A percentile compares a stretch with the other conserved stretches of the same genome.
Conservation (phyloP, 2,329 filamentous ascomycete genomes). For the Talaromyces sp. region DNA sequence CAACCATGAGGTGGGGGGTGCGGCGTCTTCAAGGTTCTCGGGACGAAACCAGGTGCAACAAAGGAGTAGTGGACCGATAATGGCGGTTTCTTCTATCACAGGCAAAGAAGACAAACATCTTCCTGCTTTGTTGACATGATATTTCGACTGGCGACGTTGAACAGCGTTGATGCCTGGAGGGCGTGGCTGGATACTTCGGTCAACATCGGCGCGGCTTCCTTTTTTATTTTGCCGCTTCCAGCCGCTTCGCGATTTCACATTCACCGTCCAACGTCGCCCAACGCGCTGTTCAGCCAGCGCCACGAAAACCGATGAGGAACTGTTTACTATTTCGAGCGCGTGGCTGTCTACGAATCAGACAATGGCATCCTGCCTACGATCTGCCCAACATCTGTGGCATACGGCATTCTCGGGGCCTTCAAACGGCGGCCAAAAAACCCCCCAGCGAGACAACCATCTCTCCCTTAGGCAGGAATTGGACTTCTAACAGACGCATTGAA, state of each 20-base stretch:
- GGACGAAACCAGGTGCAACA: not conserved
- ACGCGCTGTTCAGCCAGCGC: not conserved
- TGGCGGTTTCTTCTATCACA: not conserved
- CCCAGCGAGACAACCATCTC: not conserved
- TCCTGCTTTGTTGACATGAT: not conserved
- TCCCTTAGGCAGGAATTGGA: not conserved
- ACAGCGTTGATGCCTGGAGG: not conserved
- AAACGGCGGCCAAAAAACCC: not conserved
- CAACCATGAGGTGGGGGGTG: slow-evolving; percentile 8
- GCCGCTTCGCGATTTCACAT: not conserved
- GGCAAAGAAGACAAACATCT: not conserved
- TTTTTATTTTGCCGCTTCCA: not conserved
- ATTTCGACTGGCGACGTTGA: not conserved
- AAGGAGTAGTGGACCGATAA: not conserved
- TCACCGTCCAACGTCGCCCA: not conserved
- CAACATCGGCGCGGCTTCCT: not conserved
- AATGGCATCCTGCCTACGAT: not conserved
- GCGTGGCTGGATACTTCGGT: not conserved
- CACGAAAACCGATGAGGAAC: not conserved
- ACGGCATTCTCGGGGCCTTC: not conserved
- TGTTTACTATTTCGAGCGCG: not conserved
- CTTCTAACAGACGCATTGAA: slow-evolving; percentile 11
- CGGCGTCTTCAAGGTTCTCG: slow-evolving; percentile 7
- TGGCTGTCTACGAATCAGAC: not conserved
- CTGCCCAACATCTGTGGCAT: not conserved